phyloP scores from a whole-genome alignment of 75 land plant species.

The Sequoiadendron giganteum region DNA sequence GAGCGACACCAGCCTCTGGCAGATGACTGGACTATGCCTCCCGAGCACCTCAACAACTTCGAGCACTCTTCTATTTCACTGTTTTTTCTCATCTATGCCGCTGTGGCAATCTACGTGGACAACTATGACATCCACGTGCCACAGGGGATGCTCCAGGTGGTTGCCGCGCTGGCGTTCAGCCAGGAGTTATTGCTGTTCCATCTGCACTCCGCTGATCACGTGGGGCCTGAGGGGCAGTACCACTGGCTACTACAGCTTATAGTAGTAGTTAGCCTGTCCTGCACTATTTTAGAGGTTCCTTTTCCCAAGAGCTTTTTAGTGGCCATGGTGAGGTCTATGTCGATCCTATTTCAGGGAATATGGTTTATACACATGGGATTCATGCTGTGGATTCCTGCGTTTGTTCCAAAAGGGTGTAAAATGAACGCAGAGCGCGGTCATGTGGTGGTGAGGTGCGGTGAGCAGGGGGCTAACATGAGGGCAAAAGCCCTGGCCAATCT shows the following conservation, averaged over 20 bases:
- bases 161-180: constrained; percentile 60
- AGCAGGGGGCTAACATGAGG: constrained; percentile 27
- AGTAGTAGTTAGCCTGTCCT: constrained; percentile 40
- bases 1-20: constrained; percentile 53
- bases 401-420: constrained; percentile 61
- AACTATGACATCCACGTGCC: background rate
- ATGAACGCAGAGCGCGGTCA: constrained; percentile 48
- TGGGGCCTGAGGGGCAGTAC: constrained; percentile 86
- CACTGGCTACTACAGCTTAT: constrained; percentile 70
- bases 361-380: constrained; percentile 79
- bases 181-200: constrained; percentile 80
- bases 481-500: constrained; percentile 74
- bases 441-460: constrained; percentile 43
- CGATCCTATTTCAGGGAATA: constrained; percentile 68
- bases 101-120: constrained; percentile 33
- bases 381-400: constrained; percentile 70
- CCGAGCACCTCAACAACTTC: constrained; percentile 82
- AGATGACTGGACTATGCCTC: constrained; percentile 68
- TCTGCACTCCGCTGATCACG: constrained; percentile 89
- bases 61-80: constrained; percentile 86
- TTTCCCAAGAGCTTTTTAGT: constrained; percentile 40
- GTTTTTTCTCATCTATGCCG: constrained; percentile 54
- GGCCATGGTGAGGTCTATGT: constrained; percentile 55
- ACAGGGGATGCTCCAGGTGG: constrained; percentile 26
- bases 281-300: constrained; percentile 54